Evolutionary conservation across 495 filamentous ascomycete genomes (phyloP).

Genomic region (Hypoxylon intermedium): DNA sequence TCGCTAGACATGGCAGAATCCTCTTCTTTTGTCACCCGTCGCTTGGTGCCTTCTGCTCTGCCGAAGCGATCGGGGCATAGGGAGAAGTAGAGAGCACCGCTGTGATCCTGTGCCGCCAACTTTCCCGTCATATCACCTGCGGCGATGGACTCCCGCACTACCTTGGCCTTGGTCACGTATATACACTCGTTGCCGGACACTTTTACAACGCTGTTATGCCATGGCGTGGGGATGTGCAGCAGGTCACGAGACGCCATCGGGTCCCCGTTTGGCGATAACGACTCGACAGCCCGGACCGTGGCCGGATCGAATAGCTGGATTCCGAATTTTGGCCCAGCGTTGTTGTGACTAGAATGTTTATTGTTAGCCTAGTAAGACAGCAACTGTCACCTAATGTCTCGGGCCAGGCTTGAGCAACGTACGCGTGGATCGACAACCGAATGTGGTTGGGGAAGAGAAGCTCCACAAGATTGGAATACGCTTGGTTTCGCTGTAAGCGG

Average conservation of each 20-base stretch:
- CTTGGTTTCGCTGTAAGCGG: slow-evolving; percentile 45
- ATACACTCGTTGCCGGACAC: slow-evolving; percentile 37
- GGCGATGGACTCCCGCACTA: slow-evolving; percentile 31
- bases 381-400: not conserved
- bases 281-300: slow-evolving; percentile 35
- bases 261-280: slow-evolving; percentile 16
- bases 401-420: slow-evolving; percentile 8
- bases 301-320: slow-evolving; percentile 46
- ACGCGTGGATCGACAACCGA: slow-evolving; percentile 51
- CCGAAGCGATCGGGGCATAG: not conserved
- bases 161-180: slow-evolving; percentile 42
- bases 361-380: no score
- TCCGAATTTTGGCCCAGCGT: slow-evolving; percentile 52
- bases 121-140: slow-evolving; percentile 19
- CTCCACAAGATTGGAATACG: slow-evolving; percentile 53
- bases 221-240: slow-evolving; percentile 54
- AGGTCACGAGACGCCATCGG: slow-evolving; percentile 37
- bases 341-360: slow-evolving; percentile 38
- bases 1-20: not conserved
- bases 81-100: slow-evolving; percentile 13
- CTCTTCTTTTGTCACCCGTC: slow-evolving; percentile 1
- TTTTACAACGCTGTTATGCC: slow-evolving; percentile 51
- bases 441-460: slow-evolving; percentile 46
- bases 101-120: slow-evolving; percentile 2
- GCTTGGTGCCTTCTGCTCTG: not conserved